Percentiles rank a stretch among this genome's conserved stretches.
These are phyloP conservation scores for Taphrina deformans DNA, from an alignment of 1,139 yeast species.

Conservation along the genomic window DNA sequence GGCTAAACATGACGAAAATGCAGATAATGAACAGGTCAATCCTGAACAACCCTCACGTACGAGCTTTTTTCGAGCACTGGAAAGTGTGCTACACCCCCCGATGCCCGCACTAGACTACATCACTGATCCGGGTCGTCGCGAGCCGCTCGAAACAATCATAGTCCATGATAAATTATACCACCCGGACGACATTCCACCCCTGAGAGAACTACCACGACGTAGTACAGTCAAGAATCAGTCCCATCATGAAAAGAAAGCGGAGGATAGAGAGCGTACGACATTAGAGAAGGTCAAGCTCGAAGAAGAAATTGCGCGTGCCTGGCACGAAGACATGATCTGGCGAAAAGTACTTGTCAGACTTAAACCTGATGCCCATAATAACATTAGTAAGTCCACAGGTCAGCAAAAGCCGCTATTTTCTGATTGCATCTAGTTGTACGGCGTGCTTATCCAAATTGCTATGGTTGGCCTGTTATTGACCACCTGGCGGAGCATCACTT, in stretches of 20 bases:
- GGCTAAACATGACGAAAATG: constrained; percentile 40
- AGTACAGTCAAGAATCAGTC: neutral
- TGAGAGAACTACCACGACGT: constrained; percentile 40
- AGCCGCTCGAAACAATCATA: constrained; percentile 50
- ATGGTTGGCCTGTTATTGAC: constrained; percentile 92
- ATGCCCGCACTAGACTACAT: constrained; percentile 71
- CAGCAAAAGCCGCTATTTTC: neutral
- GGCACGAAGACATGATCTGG: constrained; percentile 88
- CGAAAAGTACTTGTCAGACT: constrained; percentile 83
- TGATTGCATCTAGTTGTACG: constrained; percentile 57
- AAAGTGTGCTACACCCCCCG: constrained; percentile 81
- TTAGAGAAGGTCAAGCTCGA: constrained; percentile 53
- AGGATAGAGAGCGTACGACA: constrained; percentile 42
- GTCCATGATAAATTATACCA: constrained; percentile 78
- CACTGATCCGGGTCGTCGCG: constrained; percentile 61
- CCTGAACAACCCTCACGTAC: constrained; percentile 54
- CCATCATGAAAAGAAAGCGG: constrained; percentile 21
- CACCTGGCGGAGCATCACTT: constrained; percentile 75
- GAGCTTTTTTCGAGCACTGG: constrained; percentile 79
- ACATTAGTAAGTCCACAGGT: constrained; percentile 51
- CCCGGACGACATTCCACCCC: constrained; percentile 63
- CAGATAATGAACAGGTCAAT: constrained; percentile 38
- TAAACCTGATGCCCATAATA: constrained; percentile 94
- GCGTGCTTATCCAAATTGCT: constrained; percentile 85
- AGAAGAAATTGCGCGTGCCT: constrained; percentile 81